Evolutionary conservation across 2,329 filamentous ascomycete genomes (phyloP).

Genomic region (Ploettnerulaceae sp.): DNA sequence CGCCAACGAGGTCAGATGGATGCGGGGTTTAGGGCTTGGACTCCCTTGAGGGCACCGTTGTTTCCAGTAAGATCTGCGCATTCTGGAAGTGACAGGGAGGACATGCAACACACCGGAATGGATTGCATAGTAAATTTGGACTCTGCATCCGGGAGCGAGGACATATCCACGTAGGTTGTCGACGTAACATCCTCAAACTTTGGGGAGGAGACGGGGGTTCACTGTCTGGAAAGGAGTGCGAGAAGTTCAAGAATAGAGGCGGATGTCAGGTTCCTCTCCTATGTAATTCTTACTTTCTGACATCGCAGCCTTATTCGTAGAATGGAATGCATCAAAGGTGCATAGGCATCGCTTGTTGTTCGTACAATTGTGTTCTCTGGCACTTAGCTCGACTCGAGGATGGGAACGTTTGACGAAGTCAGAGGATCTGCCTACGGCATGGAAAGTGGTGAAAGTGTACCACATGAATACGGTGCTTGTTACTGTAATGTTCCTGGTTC

Average conservation of each 20-base stretch:
- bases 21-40: slow-evolving; percentile 20
- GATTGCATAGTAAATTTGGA: too few species aligned
- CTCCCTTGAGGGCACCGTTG: slow-evolving; percentile 5
- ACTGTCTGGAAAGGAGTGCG: not conserved
- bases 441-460: not conserved
- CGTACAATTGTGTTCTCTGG: not conserved
- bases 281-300: not conserved
- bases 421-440: slow-evolving; percentile 7
- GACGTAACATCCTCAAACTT: too few species aligned
- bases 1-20: slow-evolving; percentile 29
- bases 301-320: not conserved
- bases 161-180: too few species aligned
- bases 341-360: not conserved
- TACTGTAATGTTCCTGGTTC: not conserved
- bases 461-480: not conserved
- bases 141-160: too few species aligned
- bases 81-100: not conserved
- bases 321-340: not conserved
- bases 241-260: not conserved
- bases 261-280: not conserved
- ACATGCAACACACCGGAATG: not conserved
- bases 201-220: not conserved
- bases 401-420: slow-evolving; percentile 2
- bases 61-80: not conserved
- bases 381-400: too few species aligned